Base-by-base conservation (phyloP, 345 rosid species). In the Rhodamnia argentea region DNA sequence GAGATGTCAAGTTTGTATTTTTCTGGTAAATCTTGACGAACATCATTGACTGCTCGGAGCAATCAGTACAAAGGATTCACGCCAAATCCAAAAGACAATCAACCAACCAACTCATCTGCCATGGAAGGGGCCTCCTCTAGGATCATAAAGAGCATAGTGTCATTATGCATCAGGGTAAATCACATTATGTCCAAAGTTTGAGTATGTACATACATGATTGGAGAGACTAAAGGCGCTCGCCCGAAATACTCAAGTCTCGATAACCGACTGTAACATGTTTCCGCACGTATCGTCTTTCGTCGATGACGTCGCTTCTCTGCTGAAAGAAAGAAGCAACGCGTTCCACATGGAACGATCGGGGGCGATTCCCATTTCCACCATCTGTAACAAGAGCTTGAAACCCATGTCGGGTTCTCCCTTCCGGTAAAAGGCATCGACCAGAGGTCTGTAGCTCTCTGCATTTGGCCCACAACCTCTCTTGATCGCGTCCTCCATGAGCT, bases 311-410 rank as follows among this genome's bases (percentile, higher is more conserved):
- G 87, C 87, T 88, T 91, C 88, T 87, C 86, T 91, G 90, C 91
- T 85, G 52, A 89, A 92, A 87, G 92, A 87, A 58, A 83, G 32
- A 85, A 94, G 90, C 87, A 97, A 74, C 26, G 93, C 88, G 23
- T 88, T 89, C 99, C 98, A 94, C 18, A 85, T 91, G 76, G 82
- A 89, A 84, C 84, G 88, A 86, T 94, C 91, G 62, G 98, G 98
- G 89, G 82, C 85, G 44, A 92, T 87, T 86, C 90, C 91, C 57
- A 87, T 94, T 52, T 90, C 96, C 74, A 90, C 90, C 98, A 97
- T 93, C 88, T 92, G 90, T 32, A 85, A 84, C 55, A 96, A 86
- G 32, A 89, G 62, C 84, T 64, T 87, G 85, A 89, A 84, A 23
- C 93, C 95, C 87, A 87, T 93, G 44, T 90, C 86, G 53, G 87